These are phyloP conservation scores for Aspergillus fischeri DNA, from an alignment of 2,329 filamentous ascomycete genomes.

Conservation along the genomic window DNA sequence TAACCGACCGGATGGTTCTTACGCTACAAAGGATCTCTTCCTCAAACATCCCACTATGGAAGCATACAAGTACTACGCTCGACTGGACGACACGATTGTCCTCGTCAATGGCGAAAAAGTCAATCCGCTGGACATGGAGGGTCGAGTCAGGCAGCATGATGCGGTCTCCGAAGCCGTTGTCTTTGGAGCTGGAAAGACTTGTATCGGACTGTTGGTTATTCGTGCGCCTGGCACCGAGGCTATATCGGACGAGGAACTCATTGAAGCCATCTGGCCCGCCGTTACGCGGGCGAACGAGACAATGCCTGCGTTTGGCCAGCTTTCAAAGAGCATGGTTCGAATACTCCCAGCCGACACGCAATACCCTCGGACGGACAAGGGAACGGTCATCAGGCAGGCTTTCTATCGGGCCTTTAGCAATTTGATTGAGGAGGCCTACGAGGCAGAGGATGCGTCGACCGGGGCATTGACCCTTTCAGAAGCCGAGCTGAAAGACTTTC, in stretches of 20 bases:
- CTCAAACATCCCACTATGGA: conserved; percentile 41
- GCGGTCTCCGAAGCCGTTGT: conserved; percentile 55
- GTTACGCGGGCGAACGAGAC: conserved; percentile 50
- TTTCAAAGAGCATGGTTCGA: conserved; percentile 52
- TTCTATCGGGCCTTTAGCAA: conserved; percentile 47
- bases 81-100: conserved; percentile 46
- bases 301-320: conserved; percentile 50
- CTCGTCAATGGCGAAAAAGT: conserved; percentile 51
- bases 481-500: conserved; percentile 30
- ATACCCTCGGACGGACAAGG: conserved; percentile 54
- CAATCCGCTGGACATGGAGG: conserved; percentile 49
- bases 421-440: conserved; percentile 46
- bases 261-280: conserved; percentile 48
- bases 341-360: conserved; percentile 43
- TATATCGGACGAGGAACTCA: conserved; percentile 43
- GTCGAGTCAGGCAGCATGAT: conserved; percentile 49
- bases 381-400: conserved; percentile 50
- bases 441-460: conserved; percentile 16
- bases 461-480: conserved; percentile 21
- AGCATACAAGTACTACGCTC: conserved; percentile 46
- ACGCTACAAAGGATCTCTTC: conserved; percentile 50
- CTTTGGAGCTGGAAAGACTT: conserved; percentile 52
- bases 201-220: conserved; percentile 54
- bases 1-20: conserved; percentile 47
- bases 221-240: conserved; percentile 43